Conservation (phyloP, 306 rosid species). For the Parietaria judaica region DNA sequence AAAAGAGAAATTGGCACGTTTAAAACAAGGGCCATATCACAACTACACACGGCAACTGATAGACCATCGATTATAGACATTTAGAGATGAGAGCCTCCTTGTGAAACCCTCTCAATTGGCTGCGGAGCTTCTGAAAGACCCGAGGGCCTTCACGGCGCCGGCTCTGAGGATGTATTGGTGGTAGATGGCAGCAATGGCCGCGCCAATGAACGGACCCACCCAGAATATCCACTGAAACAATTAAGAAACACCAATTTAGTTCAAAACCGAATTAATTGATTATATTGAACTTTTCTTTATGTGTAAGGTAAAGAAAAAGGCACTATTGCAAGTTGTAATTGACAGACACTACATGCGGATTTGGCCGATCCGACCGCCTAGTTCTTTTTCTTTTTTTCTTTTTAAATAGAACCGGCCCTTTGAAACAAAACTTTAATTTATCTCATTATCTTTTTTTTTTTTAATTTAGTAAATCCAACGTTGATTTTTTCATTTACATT, state of each 20-base stretch:
- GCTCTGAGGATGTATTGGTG: constrained; percentile 36
- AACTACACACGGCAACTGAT: not conserved
- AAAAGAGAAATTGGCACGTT: not conserved
- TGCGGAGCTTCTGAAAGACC: constrained; percentile 30
- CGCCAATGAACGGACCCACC: constrained; percentile 39
- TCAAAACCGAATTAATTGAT: too few species aligned
- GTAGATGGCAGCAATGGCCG: constrained; percentile 41
- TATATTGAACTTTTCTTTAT: not conserved
- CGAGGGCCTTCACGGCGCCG: constrained; percentile 31
- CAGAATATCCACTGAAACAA: constrained; percentile 32
- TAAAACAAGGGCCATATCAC: constrained; percentile 15
- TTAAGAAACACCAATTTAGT: not conserved
- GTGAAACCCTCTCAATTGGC: too few species aligned
- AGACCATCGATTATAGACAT: not conserved
- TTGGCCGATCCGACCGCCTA: too few species aligned
- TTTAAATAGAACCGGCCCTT: too few species aligned
- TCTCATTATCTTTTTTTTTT: too few species aligned
- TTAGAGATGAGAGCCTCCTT: not conserved
- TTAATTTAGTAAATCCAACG: too few species aligned
- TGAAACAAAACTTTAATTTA: too few species aligned
- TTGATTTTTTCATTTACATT: too few species aligned
- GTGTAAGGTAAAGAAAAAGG: too few species aligned
- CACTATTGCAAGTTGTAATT: too few species aligned
- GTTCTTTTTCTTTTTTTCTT: too few species aligned
- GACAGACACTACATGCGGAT: too few species aligned